Percentiles rank a stretch among this genome's conserved stretches.
phyloP scores from a whole-genome alignment of 805 yeast genomes.

The Saccharomycopsis babjevae region DNA sequence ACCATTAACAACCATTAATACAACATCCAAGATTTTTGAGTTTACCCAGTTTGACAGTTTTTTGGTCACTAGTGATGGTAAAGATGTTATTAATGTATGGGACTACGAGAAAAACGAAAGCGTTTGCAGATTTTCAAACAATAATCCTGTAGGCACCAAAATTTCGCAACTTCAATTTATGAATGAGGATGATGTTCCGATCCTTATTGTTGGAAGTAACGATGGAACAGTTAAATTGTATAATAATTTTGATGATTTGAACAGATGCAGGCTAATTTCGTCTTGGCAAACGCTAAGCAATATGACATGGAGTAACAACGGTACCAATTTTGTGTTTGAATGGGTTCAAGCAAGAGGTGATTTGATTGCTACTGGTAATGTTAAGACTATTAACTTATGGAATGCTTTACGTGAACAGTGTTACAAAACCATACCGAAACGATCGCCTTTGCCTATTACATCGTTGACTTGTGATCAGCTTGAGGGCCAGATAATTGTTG shows the following conservation, averaged over 20 bases:
- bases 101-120: constrained; percentile 66
- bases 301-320: constrained; percentile 65
- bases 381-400: constrained; percentile 84
- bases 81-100: constrained; percentile 75
- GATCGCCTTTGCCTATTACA: constrained; percentile 82
- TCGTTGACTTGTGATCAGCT: constrained; percentile 91
- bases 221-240: constrained; percentile 91
- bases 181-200: constrained; percentile 87
- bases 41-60: constrained; percentile 90
- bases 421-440: constrained; percentile 78
- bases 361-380: constrained; percentile 87
- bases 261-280: constrained; percentile 53
- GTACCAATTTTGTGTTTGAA: constrained; percentile 77
- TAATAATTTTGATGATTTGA: constrained; percentile 55
- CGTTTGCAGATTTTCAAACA: constrained; percentile 65
- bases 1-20: constrained; percentile 47
- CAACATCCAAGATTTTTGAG: constrained; percentile 68
- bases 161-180: constrained; percentile 78
- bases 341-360: constrained; percentile 98
- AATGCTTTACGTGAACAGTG: constrained; percentile 93
- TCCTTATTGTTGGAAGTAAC: constrained; percentile 78
- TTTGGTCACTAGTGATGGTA: constrained; percentile 70
- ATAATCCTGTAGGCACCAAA: constrained; percentile 79
- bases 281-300: constrained; percentile 94
- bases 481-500: constrained; percentile 62